Evolutionary conservation across 2,329 filamentous ascomycete genomes (phyloP), one percentile per base, ranked within the genome.

Genomic region (Neonectria magnoliae): DNA sequence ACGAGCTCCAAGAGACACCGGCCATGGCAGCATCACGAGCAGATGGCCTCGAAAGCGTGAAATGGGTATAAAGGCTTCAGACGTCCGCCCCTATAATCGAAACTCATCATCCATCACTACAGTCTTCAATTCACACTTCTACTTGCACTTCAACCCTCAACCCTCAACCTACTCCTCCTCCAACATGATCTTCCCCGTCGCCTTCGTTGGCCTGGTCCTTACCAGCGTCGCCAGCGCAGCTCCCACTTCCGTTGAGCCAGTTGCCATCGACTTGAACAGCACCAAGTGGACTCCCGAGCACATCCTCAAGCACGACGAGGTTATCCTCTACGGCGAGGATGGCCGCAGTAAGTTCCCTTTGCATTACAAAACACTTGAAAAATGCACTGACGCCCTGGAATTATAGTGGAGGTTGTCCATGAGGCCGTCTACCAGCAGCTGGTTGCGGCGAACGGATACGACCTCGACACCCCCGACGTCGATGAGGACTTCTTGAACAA

Each of bases 201-300:
- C 55, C 38, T 31, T 57, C 25, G 14, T 58, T 51, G 50, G 48
- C 42, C 50, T 62, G 18, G 22, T 48, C 25, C 59, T 57, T 33
- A 29, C 59, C 22, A 38, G 59, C 20, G 50, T 38, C 11, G 60
- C 36, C 25, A 57, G 38, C 5, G 67, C 68, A 2, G 64, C 44
- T 29, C 65, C 68, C n/a, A 20, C 48, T 3, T 7, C n/a, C 2
- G 47, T 69, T 20, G 55, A 63, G 1, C 22, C 22, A 14, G 36
- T 48, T 29, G 31, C 48, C 14, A 31, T 13, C n/a, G 29, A 57
- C 10, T 62, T 70, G 3, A 70, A 70, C 50, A 63, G 61, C 14
- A 70, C 67, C 11, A 16, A 51, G 16, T 70, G 67, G 56, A 58
- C 56, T 51, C 45, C 56, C 2, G 65, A 70, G 4, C 67, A 68